Evolutionary conservation across 495 filamentous ascomycete genomes (phyloP).

Genomic region (Aspergillus coremiiformis): DNA sequence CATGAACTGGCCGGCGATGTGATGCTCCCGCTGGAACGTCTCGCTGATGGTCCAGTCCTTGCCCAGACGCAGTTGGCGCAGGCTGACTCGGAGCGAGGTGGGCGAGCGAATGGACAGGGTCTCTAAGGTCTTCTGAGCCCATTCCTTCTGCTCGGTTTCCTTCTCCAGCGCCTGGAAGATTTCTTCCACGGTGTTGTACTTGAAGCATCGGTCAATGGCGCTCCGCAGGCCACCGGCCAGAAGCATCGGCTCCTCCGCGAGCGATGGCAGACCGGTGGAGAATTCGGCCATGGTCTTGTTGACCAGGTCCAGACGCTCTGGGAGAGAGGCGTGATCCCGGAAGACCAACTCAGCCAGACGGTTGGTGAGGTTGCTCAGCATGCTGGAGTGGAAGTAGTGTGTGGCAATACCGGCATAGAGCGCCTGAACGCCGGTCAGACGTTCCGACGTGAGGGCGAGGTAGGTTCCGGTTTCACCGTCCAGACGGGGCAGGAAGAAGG

Average conservation of each 20-base stretch:
- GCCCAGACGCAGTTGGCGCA: conserved; percentile 72
- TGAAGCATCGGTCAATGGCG: conserved; percentile 82
- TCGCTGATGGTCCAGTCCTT: conserved; percentile 66
- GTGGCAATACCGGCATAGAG: conserved; percentile 82
- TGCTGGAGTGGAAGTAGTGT: conserved; percentile 88
- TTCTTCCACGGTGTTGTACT: conserved; percentile 53
- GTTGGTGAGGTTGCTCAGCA: conserved; percentile 67
- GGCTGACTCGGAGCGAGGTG: conserved; percentile 72
- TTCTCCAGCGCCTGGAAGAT: conserved; percentile 61
- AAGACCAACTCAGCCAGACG: conserved; percentile 87
- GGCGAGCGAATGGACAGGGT: conserved; percentile 71
- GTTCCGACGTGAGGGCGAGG: conserved; percentile 79
- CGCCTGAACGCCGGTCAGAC: conserved; percentile 70
- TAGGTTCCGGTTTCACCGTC: conserved; percentile 81
- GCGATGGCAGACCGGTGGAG: conserved; percentile 63
- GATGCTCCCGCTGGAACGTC: conserved; percentile 76
- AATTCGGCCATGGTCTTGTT: conserved; percentile 89
- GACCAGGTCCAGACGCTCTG: conserved; percentile 59
- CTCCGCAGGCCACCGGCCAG: conserved; percentile 57
- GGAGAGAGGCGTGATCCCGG: conserved; percentile 57
- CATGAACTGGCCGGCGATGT: conserved; percentile 81
- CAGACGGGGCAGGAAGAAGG: conserved; percentile 88
- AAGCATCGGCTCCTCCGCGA: conserved; percentile 54
- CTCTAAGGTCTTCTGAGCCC: conserved; percentile 67
- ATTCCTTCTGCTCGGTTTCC: conserved; percentile 50